Percentiles rank a stretch among this genome's conserved stretches.
These are phyloP conservation scores for Plasmodium gonderi DNA, from an alignment of 169 alveolate genomes.

Conservation along the genomic window DNA sequence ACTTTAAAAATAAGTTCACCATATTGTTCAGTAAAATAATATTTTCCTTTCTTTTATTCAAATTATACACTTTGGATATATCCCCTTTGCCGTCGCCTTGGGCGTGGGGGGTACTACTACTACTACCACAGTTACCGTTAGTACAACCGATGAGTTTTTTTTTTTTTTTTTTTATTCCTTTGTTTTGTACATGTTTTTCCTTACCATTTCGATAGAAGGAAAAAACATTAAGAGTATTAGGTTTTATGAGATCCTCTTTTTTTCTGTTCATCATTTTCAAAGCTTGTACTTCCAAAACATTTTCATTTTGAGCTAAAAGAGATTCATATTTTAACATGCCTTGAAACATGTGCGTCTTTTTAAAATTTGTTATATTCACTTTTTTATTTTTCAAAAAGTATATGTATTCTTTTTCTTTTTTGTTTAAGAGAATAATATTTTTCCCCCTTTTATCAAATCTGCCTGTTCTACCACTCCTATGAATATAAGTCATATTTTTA, in stretches of 20 bases:
- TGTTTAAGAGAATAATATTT: conserved; percentile 31
- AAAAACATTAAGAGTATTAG: neutral
- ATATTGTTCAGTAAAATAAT: conserved; percentile 29
- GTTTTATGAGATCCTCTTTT: neutral
- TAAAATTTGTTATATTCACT: conserved; percentile 34
- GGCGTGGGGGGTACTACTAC: neutral
- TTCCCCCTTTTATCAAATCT: conserved; percentile 65
- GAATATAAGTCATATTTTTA: conserved; percentile 66
- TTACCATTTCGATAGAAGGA: neutral
- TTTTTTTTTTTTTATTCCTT: neutral
- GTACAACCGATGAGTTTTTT: no score
- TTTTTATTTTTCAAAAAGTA: conserved; percentile 64
- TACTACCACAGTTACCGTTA: neutral
- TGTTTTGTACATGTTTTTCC: neutral
- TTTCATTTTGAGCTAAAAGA: neutral
- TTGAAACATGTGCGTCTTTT: conserved; percentile 28
- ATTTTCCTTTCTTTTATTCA: neutral
- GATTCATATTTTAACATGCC: conserved; percentile 25
- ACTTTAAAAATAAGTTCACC: conserved; percentile 34
- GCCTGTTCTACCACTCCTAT: conserved; percentile 69
- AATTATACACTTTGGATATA: neutral
- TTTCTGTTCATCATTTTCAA: neutral
- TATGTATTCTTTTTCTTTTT: conserved; percentile 58
- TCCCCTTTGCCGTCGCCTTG: neutral
- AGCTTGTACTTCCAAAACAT: conserved; percentile 10